Evolutionary conservation across 2,329 filamentous ascomycete species (phyloP), one percentile per base, ranked within the genome.

Genomic region (Pseudogymnoascus sp.): DNA sequence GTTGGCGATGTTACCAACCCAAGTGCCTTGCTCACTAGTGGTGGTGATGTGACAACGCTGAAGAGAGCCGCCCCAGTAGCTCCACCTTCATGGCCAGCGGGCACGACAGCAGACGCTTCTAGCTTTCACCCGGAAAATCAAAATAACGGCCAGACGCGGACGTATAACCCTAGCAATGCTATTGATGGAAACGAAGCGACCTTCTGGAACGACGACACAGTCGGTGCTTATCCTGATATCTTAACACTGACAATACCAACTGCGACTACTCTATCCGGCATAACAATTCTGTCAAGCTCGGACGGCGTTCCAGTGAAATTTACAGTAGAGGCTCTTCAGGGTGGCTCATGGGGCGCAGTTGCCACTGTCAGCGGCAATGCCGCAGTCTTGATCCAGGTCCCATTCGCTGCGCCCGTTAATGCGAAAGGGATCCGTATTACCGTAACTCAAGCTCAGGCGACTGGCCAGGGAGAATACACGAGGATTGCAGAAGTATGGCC

Each of bases 1-100:
- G 64, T 64, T 7, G 79, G 78, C 16, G 71, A 75, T 42, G 73
- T 81, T 23, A 71, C 68, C 3, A 77, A 79, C 66, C 68, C 76
- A 1, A 68, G 73, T 4, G 75, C 72, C 0, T 64, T 73, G 12
- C 65, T 80, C 3, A 62, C 74, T 12, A 65, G 63, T 2, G 70
- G 70, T 5, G 66, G 66, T 38, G 68, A 67, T 3, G 64, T 65
- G 12, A 62, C 72, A 3, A 75, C 76, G 1, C 68, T 76, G 0
- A 69, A 80, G 37, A 71, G 65, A 61, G 49, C 23, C 23, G 63
- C n/a, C 16, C 61, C 28, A 42, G 38, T 61, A 8, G 28, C 28
- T 7, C 43, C 28, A 1, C 49, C 36, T 46, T 62, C 60, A 36
- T 62, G 60, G 59, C 59, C 59, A 16, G 6, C 11, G 9, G 59